Percentiles rank a stretch among this genome's conserved stretches.
Conservation (phyloP, 164 flowering plant species). For the grape (Vitis vinifera) region ASM3070453v1 NC_081815.1:701501-702000, state of each 20-base stretch:
- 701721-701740: background rate
- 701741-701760: too few relatives aligned
- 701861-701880: constrained; percentile 43
- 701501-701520: too few relatives aligned
- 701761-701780: constrained; percentile 4
- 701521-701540: too few relatives aligned
- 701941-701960: background rate
- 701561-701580: too few relatives aligned
- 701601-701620: background rate
- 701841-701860: constrained; percentile 53
- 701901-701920: too few relatives aligned
- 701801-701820: background rate
- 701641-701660: background rate
- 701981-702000: constrained; percentile 20
- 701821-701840: constrained; percentile 39
- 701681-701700: constrained; percentile 6
- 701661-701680: background rate
- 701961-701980: background rate
- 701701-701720: background rate
- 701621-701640: background rate
- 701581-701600: background rate
- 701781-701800: too few relatives aligned
- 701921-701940: too few relatives aligned
- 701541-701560: too few relatives aligned
- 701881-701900: constrained; percentile 12